phyloP scores from a whole-genome alignment of 306 rosid species.

The Cajanus cajan region DNA sequence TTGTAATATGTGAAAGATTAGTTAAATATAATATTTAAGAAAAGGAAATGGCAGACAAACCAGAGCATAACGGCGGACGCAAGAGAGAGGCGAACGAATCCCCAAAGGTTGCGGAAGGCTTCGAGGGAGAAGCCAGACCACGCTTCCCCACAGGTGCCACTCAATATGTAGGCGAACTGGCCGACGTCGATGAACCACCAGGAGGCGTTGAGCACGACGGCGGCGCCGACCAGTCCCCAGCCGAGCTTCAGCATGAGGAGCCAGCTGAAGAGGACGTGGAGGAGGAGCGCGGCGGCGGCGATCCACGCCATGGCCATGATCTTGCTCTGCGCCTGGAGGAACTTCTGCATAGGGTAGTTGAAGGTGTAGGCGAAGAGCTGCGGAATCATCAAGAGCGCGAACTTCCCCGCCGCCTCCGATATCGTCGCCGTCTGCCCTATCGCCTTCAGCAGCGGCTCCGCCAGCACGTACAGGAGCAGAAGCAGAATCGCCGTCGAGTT shows the following conservation, averaged over 20 bases:
- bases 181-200: conserved; percentile 77
- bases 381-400: conserved; percentile 86
- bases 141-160: conserved; percentile 65
- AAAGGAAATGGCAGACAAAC: conserved; percentile 17
- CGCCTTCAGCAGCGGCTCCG: conserved; percentile 40
- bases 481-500: conserved; percentile 43
- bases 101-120: conserved; percentile 76
- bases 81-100: conserved; percentile 64
- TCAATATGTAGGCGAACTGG: conserved; percentile 56
- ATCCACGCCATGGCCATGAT: conserved; percentile 85
- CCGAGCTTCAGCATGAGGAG: conserved; percentile 52
- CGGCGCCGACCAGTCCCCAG: conserved; percentile 82
- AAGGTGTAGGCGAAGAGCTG: conserved; percentile 83
- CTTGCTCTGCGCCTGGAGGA: conserved; percentile 86
- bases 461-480: conserved; percentile 54
- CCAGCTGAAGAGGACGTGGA: conserved; percentile 77
- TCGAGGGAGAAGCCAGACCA: conserved; percentile 75
- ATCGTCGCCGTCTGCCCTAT: conserved; percentile 72
- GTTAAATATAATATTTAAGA: neutral
- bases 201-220: conserved; percentile 61
- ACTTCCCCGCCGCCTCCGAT: conserved; percentile 67
- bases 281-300: conserved; percentile 50
- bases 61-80: conserved; percentile 88
- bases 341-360: conserved; percentile 75
- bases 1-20: too few relatives aligned